phyloP scores from a whole-genome alignment of 83 land plant genomes.

The Thuja plicata region DNA sequence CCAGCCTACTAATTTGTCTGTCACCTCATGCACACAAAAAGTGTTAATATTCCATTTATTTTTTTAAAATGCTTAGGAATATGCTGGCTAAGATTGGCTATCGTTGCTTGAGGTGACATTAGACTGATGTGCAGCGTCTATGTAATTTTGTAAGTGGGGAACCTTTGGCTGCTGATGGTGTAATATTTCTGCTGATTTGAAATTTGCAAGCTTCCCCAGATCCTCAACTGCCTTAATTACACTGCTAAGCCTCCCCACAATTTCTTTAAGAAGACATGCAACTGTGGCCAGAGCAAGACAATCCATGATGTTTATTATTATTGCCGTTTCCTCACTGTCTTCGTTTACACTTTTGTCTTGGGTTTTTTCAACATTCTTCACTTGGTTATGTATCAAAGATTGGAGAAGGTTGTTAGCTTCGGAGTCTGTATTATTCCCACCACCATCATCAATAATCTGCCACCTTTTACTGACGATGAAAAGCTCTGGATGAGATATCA shows the following conservation, averaged over 20 bases:
- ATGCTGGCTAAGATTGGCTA: no score
- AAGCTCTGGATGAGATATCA: no score
- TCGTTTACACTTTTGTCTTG: no score
- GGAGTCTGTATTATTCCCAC: slow-evolving; percentile 9
- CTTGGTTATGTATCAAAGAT: background rate
- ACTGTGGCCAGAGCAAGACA: slow-evolving; percentile 22
- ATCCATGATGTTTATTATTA: slow-evolving; percentile 7
- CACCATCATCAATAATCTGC: background rate
- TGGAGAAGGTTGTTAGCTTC: slow-evolving; percentile 22
- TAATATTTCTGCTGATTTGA: background rate
- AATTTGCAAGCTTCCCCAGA: slow-evolving; percentile 27
- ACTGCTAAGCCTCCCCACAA: slow-evolving; percentile 21
- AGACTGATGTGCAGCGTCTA: no score
- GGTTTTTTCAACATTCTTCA: background rate
- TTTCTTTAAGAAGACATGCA: slow-evolving; percentile 33
- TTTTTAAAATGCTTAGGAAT: no score
- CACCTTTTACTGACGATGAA: no score
- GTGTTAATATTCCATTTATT: no score
- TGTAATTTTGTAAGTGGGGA: background rate
- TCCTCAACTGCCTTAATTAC: slow-evolving; percentile 30
- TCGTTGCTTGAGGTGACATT: background rate
- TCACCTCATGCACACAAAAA: no score
- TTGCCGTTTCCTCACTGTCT: background rate
- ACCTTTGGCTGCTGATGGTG: background rate
- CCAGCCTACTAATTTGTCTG: no score